Percentiles rank a stretch among this genome's conserved stretches.
Evolutionary conservation across 2,329 filamentous ascomycete species (phyloP).

Genomic region (Xylariaceae sp.): DNA sequence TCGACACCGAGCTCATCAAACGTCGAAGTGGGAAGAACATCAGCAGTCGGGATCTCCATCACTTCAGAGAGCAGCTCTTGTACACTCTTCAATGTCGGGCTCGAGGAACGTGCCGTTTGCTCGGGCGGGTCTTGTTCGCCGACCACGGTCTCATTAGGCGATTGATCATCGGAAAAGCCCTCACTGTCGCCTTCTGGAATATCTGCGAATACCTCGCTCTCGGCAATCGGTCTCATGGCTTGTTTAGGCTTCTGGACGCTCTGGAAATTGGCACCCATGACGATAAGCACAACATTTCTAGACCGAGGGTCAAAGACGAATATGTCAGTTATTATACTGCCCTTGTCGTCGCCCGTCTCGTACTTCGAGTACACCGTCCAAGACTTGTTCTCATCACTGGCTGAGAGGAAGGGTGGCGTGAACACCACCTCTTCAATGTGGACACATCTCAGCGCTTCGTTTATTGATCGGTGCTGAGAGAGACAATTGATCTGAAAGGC

Average conservation of each 20-base stretch:
- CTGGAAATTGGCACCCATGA: constrained; percentile 1
- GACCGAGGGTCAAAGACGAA: neutral
- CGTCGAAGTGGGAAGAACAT: constrained; percentile 4
- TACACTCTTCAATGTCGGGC: neutral
- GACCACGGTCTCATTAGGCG: neutral
- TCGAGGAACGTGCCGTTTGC: neutral
- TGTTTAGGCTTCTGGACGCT: neutral
- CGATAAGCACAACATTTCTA: neutral
- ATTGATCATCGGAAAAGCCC: constrained; percentile 2
- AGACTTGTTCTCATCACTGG: neutral
- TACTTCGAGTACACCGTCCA: constrained; percentile 4
- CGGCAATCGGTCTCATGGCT: neutral
- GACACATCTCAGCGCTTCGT: neutral
- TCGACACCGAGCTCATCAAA: constrained; percentile 21
- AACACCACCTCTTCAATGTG: neutral
- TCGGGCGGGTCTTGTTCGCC: constrained; percentile 4
- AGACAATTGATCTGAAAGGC: neutral
- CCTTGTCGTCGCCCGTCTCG: neutral
- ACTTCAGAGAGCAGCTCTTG: constrained; percentile 11
- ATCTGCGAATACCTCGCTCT: neutral
- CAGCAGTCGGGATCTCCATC: constrained; percentile 10
- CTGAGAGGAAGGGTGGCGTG: neutral
- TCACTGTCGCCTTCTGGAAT: neutral
- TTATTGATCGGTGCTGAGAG: neutral
- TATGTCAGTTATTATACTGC: neutral